Conservation (phyloP, 2,329 filamentous ascomycete species). For the Plenodomus biglobosus region DNA sequence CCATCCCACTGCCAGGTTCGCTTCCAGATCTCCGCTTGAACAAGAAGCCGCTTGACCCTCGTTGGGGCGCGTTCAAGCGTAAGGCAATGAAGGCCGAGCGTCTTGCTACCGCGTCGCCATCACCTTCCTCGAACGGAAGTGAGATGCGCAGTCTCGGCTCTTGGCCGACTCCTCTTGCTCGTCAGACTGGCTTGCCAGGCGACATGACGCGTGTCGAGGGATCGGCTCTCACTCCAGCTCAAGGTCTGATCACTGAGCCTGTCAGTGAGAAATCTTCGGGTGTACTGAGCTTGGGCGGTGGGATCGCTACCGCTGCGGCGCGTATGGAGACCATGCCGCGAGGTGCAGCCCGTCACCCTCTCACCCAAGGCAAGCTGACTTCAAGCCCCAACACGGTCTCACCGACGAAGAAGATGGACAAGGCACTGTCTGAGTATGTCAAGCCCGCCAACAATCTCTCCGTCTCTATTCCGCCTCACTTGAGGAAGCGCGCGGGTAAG, state of each 20-base stretch:
- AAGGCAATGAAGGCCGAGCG: neutral
- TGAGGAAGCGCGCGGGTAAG: neutral
- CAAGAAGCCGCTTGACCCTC: neutral
- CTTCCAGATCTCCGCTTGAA: slow-evolving; percentile 10
- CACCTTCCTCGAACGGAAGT: neutral
- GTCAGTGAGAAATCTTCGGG: neutral
- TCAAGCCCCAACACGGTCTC: too few species aligned
- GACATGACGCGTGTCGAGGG: neutral
- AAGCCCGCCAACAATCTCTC: neutral
- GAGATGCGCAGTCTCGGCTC: neutral
- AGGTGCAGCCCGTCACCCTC: neutral
- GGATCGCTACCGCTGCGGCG: neutral
- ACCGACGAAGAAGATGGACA: slow-evolving; percentile 1
- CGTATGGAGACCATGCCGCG: neutral
- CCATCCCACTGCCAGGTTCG: slow-evolving; percentile 3
- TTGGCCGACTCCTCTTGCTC: slow-evolving; percentile 3
- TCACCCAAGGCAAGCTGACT: neutral
- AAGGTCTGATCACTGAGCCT: neutral
- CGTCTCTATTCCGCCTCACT: slow-evolving; percentile 5
- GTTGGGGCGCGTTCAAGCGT: neutral
- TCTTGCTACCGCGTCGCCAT: neutral
- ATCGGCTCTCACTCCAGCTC: neutral
- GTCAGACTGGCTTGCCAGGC: neutral
- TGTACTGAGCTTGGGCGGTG: neutral
- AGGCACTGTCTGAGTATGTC: slow-evolving; percentile 1